A percentile compares a stretch with the other conserved stretches of the same genome.
Conservation (phyloP, 1,139 yeast species). For the Yamadazyma friedrichii region DNA sequence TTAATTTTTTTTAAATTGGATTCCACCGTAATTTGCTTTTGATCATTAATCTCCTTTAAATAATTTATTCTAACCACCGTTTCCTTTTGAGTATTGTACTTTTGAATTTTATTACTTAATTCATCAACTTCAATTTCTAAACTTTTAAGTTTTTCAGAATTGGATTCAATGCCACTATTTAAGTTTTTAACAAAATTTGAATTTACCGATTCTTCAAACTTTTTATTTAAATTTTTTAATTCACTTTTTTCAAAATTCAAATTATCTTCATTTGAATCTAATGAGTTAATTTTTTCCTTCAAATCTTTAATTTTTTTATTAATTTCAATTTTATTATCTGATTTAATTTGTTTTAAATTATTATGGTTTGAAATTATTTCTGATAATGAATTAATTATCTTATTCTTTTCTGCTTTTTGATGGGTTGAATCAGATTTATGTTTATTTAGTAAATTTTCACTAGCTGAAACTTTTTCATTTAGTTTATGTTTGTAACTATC, state of each 20-base stretch:
- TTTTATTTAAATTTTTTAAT: constrained; percentile 31
- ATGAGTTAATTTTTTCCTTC: constrained; percentile 40
- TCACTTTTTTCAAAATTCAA: constrained; percentile 29
- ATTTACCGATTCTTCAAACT: constrained; percentile 25
- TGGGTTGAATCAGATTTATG: constrained; percentile 10
- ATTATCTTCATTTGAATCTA: constrained; percentile 30
- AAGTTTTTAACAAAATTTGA: constrained; percentile 29
- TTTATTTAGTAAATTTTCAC: constrained; percentile 8
- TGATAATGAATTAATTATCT: constrained; percentile 12
- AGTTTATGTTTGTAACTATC: constrained; percentile 12
- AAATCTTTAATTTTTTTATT: constrained; percentile 31
- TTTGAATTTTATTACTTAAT: constrained; percentile 48
- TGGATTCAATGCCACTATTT: constrained; percentile 34
- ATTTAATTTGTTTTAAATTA: constrained; percentile 11
- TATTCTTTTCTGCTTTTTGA: constrained; percentile 15
- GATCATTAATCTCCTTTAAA: constrained; percentile 20
- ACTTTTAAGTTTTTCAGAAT: constrained; percentile 36
- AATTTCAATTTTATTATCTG: constrained; percentile 10
- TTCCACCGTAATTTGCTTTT: constrained; percentile 8
- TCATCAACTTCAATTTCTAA: constrained; percentile 58
- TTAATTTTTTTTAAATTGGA: constrained; percentile 11
- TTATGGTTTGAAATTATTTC: constrained; percentile 11
- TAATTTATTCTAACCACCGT: constrained; percentile 50
- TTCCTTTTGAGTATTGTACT: constrained; percentile 60
- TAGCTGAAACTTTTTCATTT: constrained; percentile 6